Evolutionary conservation across 257 asterid genomes (phyloP).

Genomic region (Nicotiana otophora): DNA sequence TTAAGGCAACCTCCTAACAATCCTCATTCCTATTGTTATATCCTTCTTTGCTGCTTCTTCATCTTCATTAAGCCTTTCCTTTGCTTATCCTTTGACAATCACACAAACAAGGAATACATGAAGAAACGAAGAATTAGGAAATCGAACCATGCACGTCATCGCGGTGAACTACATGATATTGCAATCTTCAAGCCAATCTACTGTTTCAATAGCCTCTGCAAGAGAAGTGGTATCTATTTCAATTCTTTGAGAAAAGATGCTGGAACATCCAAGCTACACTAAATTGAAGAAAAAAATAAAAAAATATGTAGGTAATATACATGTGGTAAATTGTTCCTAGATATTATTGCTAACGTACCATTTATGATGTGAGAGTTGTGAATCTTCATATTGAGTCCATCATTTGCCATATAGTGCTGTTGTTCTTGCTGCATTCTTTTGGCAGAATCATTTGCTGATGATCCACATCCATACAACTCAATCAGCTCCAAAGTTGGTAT

Average conservation of each 20-base stretch:
- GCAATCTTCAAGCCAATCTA: neutral
- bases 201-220: neutral
- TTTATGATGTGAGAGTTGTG: neutral
- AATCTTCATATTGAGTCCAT: neutral
- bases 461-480: slow-evolving; percentile 16
- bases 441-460: slow-evolving; percentile 18
- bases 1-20: neutral
- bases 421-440: slow-evolving; percentile 10
- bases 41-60: neutral
- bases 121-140: neutral
- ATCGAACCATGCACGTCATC: neutral
- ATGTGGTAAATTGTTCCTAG: neutral
- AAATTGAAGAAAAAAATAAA: too few species aligned
- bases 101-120: neutral
- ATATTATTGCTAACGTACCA: neutral
- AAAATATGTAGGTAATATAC: neutral
- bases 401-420: neutral
- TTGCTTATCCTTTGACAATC: too few species aligned
- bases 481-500: slow-evolving; percentile 11
- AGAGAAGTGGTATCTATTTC: neutral
- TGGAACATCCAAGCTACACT: too few species aligned
- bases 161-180: neutral
- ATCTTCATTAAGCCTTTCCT: too few species aligned
- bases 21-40: neutral
- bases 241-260: neutral